Evolutionary conservation across 805 yeast species (phyloP), one percentile per base, ranked within the genome.

Genomic region (Huiozyma naganishii): DNA sequence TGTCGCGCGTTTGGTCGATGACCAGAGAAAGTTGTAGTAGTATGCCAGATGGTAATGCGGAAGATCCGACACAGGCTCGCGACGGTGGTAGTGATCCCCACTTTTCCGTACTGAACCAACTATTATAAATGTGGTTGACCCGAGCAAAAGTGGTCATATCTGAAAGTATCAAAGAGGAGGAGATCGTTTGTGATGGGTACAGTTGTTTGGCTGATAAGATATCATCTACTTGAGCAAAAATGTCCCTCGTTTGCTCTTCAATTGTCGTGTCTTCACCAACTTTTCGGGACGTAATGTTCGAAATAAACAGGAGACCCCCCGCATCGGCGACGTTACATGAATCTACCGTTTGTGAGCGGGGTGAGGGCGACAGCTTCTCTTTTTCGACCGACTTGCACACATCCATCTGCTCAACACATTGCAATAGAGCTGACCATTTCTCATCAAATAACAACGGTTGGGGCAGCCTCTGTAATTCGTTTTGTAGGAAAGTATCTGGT

Each of bases 71-170:
- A 61, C 97, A 89, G 1, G 86, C 77, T 49, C 98, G 72, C 1
- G 97, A 79, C 0, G 98, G 97, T 1, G 97, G 97, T 33, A 76
- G 68, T 4, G 82, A 78, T 1, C 69, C 67, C 44, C 53, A 47
- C 13, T 48, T 48, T 3, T 45, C 23, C 7, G 52, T 57, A 4
- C 62, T 58, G 59, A 88, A 89, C 46, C 67, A 71, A 1, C 59
- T 46, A 27, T 67, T 67, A 59, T 92, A 92, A 0, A 77, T 67
- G 1, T 57, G 41, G 56, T 92, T 92, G 9, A 89, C 73, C 7
- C 51, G 58, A 0, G 65, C 67, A 59, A 92, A 92, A 41, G 74
- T 59, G 0, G 62, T 41, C 90, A 92, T 89, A 41, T 80, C 73
- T 2, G 69, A 51, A 2, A 90, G 65, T 4, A 83, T 55, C 6